Evolutionary conservation across 176 grass and related monocot species (phyloP).

Genomic region (Ensete glaucum): DNA sequence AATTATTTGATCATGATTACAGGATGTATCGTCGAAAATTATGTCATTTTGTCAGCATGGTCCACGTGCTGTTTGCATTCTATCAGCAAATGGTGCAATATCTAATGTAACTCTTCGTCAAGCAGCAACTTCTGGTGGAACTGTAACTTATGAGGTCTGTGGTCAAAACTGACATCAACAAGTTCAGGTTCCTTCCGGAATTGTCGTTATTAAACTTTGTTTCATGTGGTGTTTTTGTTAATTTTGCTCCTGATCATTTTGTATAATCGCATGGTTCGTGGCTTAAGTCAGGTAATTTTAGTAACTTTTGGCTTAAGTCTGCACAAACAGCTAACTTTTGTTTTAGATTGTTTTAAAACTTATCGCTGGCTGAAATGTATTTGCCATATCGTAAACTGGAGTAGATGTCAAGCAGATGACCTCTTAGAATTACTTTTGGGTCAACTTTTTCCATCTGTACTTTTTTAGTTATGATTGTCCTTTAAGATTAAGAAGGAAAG

Average conservation of each 20-base stretch:
- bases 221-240: not conserved
- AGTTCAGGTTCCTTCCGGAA: not conserved
- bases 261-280: not conserved
- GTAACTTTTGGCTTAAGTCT: not conserved
- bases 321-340: not conserved
- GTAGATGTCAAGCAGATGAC: not conserved
- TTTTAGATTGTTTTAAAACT: not conserved
- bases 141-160: constrained; percentile 95
- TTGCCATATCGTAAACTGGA: not conserved
- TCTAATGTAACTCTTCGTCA: constrained; percentile 95
- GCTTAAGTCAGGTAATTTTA: not conserved
- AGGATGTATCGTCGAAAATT: constrained; percentile 89
- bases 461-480: not conserved
- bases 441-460: not conserved
- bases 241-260: not conserved
- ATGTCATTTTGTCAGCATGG: constrained; percentile 96
- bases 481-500: not conserved
- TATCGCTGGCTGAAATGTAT: not conserved
- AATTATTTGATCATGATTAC: constrained; percentile 19
- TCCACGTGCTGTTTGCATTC: constrained; percentile 67
- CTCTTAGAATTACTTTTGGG: not conserved
- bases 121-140: constrained; percentile 91
- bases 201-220: not conserved
- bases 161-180: constrained; percentile 1
- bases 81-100: constrained; percentile 95